phyloP scores from a whole-genome alignment of 805 yeast species.

The Barnettozyma siamensis region DNA sequence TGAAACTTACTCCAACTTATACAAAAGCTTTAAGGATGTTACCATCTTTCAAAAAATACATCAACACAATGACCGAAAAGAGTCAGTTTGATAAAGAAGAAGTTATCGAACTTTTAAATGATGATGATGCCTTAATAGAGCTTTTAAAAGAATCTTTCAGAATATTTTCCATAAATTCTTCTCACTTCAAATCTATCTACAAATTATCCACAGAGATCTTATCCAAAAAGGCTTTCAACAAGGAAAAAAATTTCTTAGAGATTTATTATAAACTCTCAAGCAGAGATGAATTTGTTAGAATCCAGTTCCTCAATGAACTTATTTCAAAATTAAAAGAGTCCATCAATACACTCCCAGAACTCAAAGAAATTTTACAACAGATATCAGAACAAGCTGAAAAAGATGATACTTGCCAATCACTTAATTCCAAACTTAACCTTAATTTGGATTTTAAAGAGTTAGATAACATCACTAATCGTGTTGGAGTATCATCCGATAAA shows the following conservation, averaged over 20 bases:
- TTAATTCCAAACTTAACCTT: conserved; percentile 13
- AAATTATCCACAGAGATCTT: conserved; percentile 16
- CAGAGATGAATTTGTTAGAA: conserved; percentile 19
- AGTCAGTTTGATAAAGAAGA: conserved; percentile 2
- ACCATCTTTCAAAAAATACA: conserved; percentile 29
- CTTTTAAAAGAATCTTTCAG: conserved; percentile 15
- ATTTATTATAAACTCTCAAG: conserved; percentile 20
- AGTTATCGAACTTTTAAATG: conserved; percentile 14
- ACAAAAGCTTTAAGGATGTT: conserved; percentile 27
- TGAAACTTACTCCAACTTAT: conserved; percentile 12
- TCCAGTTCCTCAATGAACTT: conserved; percentile 22
- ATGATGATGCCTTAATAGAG: conserved; percentile 16
- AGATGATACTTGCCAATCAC: conserved; percentile 11
- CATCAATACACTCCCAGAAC: conserved; percentile 2
- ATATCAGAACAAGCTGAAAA: conserved; percentile 8
- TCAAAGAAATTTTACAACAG: conserved; percentile 10
- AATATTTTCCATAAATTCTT: conserved; percentile 14
- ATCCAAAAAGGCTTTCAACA: conserved; percentile 10
- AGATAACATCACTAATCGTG: neutral
- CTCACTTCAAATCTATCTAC: conserved; percentile 16
- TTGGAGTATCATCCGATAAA: conserved; percentile 1
- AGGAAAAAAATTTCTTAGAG: conserved; percentile 16
- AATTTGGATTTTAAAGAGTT: conserved; percentile 2
- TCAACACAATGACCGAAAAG: conserved; percentile 15
- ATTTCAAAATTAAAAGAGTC: conserved; percentile 12